phyloP scores from a whole-genome alignment of 2,329 filamentous ascomycete species.

The Xylaria sp. region DNA sequence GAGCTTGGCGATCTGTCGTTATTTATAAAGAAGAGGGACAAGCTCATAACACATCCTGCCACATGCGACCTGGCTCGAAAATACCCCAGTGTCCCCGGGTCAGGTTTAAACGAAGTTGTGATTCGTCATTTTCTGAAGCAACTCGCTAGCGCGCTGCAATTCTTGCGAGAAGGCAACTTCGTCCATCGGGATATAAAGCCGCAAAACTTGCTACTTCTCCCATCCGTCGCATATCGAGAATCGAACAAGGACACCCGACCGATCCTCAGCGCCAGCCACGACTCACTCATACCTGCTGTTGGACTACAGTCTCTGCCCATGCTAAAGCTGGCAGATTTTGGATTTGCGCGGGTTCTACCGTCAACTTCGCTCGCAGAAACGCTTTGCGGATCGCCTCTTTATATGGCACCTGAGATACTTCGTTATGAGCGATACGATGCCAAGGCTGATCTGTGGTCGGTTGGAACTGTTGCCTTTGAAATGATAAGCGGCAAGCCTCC shows the following conservation, averaged over 20 bases:
- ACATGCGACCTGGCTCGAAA: constrained; percentile 92
- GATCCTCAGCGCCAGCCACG: constrained; percentile 79
- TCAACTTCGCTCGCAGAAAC: constrained; percentile 94
- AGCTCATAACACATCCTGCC: constrained; percentile 79
- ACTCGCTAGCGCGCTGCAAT: constrained; percentile 89
- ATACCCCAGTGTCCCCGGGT: constrained; percentile 84
- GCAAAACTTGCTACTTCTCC: constrained; percentile 91
- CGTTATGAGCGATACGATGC: constrained; percentile 98
- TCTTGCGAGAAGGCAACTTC: constrained; percentile 84
- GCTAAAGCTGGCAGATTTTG: constrained; percentile 98
- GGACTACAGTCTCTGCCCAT: constrained; percentile 89
- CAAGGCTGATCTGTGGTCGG: constrained; percentile 97
- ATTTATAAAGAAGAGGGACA: constrained; percentile 94
- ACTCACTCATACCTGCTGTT: constrained; percentile 82
- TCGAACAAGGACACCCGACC: constrained; percentile 71
- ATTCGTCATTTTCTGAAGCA: constrained; percentile 97
- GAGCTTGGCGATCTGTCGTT: constrained; percentile 92
- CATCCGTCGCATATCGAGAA: constrained; percentile 77
- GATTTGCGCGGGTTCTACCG: constrained; percentile 93
- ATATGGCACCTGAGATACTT: constrained; percentile 98
- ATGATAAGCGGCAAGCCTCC: constrained; percentile 93
- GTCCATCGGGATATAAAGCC: constrained; percentile 98
- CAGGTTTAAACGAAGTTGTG: constrained; percentile 95
- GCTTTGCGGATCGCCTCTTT: constrained; percentile 93
- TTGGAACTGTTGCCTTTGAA: constrained; percentile 94